Conservation (phyloP, 78 protist genomes). For the Chrysochromulina tobinii region DNA sequence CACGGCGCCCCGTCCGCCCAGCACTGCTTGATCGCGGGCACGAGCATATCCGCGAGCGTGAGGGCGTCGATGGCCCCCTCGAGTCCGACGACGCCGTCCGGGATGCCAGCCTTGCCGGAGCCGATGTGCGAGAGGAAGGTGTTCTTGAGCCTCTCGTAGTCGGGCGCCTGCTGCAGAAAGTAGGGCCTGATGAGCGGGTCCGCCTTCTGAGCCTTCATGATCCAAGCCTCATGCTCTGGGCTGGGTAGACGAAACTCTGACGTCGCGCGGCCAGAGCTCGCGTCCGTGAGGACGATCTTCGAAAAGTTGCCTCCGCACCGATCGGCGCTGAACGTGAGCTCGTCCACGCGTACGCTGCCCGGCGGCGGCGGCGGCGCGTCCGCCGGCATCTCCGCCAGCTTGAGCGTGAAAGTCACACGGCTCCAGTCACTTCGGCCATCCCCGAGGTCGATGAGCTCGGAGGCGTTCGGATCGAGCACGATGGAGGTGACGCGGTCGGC, state of each 20-base stretch:
- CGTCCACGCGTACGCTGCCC: too few relatives aligned
- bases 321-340: too few relatives aligned
- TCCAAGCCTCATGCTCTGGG: background rate
- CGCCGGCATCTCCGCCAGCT: too few relatives aligned
- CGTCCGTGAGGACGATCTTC: background rate
- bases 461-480: background rate
- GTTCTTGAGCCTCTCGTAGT: background rate
- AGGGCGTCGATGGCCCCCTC: too few relatives aligned
- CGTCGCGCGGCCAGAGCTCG: background rate
- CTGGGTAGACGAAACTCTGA: background rate
- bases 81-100: background rate
- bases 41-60: too few relatives aligned
- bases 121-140: background rate
- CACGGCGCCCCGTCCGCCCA: too few relatives aligned
- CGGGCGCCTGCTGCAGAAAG: background rate
- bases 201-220: background rate
- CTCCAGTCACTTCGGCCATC: background rate
- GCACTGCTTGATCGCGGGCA: too few relatives aligned
- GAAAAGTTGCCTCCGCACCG: background rate
- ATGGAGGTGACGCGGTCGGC: background rate
- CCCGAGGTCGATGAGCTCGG: background rate
- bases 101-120: background rate
- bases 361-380: too few relatives aligned
- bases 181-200: background rate
- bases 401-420: background rate